Base-by-base conservation (phyloP, 2,329 filamentous ascomycete genomes). In the Leptographium flavum region DNA sequence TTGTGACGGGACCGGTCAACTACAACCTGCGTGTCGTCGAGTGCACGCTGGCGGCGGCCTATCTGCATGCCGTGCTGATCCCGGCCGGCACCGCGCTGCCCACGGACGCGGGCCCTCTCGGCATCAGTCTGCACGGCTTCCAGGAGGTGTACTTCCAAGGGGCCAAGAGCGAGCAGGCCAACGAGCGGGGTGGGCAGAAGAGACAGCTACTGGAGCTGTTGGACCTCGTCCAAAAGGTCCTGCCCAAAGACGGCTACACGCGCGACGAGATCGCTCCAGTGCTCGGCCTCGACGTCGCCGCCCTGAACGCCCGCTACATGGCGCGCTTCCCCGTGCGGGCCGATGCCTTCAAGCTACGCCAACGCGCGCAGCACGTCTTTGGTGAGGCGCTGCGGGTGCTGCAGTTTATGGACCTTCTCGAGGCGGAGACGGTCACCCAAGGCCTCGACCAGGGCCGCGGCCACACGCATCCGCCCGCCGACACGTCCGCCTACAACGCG, bases 11-110 rank as follows among this genome's bases (percentile, higher is more conserved):
- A 0, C 90, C 90, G 0, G 81, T 93, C 51, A 87, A 90, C 70
- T 98, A 96, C 70, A 98, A 98, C 62, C 75, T 98, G 22, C 83
- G 92, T 25, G 92, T 98, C 1, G 92, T 95, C 32, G 92, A 98
- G 65, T 93, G 87, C 66, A 92, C 83, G 45, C 73, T 98, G 28
- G 92, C 92, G 3, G 87, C 92, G 3, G 74, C 73, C 22, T 78
- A 75, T 56, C 69, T 81, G 48, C 70, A 79, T 53, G 73, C 76
- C 23, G 65, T 68, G 23, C 63, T 79, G 47, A 75, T 73, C 59
- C 71, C 74, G 11, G 58, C 68, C 0, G 69, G 68, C 31, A 78
- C 75, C 1, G 61, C 67, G 27, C 76, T 96, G 1, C 80, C 85
- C 17, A 65, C 73, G 46, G 92, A 98, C 60, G 79, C 80, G 5